A percentile compares a stretch with the other conserved stretches of the same genome.
These are phyloP conservation scores for Gonapodya sp. DNA, from an alignment of 192 early-diverging fungal genomes.

Conservation along the genomic window DNA sequence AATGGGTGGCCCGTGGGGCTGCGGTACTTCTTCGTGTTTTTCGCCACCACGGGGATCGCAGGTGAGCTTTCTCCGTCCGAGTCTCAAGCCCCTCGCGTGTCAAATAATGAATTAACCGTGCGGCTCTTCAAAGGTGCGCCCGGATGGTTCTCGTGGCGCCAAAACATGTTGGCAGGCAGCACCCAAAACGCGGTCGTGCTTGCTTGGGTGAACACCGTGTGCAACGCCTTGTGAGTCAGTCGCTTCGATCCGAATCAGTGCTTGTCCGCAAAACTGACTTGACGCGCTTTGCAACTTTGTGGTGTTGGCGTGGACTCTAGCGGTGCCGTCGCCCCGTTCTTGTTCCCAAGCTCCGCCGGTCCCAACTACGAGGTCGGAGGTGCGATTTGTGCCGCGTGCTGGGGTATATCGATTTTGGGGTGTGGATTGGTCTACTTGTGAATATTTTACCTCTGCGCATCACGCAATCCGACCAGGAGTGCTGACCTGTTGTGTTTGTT, in stretches of 20 bases:
- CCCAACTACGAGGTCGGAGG: neutral
- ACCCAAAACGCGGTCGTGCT: neutral
- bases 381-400: neutral
- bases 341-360: neutral
- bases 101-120: too few relatives aligned
- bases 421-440: neutral
- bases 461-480: too few relatives aligned
- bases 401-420: neutral
- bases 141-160: slow-evolving; percentile 1
- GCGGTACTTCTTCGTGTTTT: neutral
- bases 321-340: neutral
- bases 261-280: neutral
- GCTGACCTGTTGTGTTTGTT: too few relatives aligned
- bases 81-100: too few relatives aligned
- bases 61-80: too few relatives aligned
- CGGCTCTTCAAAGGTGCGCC: too few relatives aligned
- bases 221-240: neutral
- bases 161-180: neutral
- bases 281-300: too few relatives aligned
- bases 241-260: neutral
- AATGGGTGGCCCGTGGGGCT: neutral
- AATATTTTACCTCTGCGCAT: too few relatives aligned
- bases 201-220: neutral
- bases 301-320: neutral
- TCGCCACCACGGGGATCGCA: neutral